These are phyloP conservation scores for Trichosanthes truncata DNA, from an alignment of 306 rosid species.

Conservation along the genomic window DNA sequence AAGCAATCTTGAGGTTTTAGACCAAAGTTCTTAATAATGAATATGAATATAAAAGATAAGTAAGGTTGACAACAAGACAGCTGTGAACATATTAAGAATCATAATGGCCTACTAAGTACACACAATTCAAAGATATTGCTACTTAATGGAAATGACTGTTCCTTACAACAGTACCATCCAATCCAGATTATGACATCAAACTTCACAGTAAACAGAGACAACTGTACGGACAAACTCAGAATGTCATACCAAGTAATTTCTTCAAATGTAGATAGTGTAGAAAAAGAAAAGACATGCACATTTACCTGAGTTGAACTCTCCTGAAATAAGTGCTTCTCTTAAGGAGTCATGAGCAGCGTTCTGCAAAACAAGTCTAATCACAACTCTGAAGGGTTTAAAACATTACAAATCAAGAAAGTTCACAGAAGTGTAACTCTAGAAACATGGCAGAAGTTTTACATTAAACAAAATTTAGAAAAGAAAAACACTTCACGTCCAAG, in stretches of 20 bases:
- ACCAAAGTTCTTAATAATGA: background rate
- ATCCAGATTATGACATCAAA: background rate
- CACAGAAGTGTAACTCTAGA: background rate
- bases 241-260: background rate
- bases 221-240: background rate
- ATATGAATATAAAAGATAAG: background rate
- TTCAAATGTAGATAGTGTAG: background rate
- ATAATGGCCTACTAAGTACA: background rate
- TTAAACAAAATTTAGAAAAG: background rate
- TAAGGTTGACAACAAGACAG: background rate
- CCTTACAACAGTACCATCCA: background rate
- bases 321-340: conserved; percentile 55
- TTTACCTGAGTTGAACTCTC: conserved; percentile 47
- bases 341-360: conserved; percentile 79
- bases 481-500: background rate
- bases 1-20: background rate
- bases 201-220: background rate
- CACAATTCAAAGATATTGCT: background rate
- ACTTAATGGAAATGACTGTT: background rate
- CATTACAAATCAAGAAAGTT: background rate
- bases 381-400: background rate
- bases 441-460: background rate
- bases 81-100: background rate
- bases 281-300: conserved; percentile 3
- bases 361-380: conserved; percentile 37